Evolutionary conservation across 2,329 filamentous ascomycete genomes (phyloP).

Genomic region (Cladophialophora exuberans): DNA sequence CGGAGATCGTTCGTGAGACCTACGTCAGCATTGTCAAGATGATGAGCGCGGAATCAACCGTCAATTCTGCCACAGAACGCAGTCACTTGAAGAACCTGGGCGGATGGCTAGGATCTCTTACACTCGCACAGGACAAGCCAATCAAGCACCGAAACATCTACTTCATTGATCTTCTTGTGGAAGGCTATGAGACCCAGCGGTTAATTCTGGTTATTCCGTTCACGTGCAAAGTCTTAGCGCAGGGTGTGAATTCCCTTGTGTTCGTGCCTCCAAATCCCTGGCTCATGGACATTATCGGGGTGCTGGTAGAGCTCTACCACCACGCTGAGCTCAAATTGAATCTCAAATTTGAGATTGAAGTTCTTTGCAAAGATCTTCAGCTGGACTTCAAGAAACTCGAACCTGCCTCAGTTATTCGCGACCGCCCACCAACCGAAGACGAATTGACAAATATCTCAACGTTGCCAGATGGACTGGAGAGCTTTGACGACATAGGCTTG

Average conservation of each 20-base stretch:
- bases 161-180: constrained; percentile 92
- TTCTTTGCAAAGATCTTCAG: constrained; percentile 87
- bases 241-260: constrained; percentile 81
- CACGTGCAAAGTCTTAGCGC: constrained; percentile 90
- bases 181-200: constrained; percentile 90
- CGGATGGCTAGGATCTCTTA: constrained; percentile 89
- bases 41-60: constrained; percentile 85
- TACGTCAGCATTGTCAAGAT: constrained; percentile 83
- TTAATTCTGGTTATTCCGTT: constrained; percentile 93
- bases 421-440: constrained; percentile 51
- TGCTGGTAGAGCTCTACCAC: constrained; percentile 92
- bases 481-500: constrained; percentile 80
- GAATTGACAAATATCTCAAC: constrained; percentile 62
- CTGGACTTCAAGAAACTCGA: constrained; percentile 93
- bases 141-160: constrained; percentile 97
- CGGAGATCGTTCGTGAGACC: constrained; percentile 89
- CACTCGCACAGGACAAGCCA: constrained; percentile 88
- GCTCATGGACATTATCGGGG: constrained; percentile 92
- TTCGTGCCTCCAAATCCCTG: constrained; percentile 96
- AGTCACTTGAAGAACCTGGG: constrained; percentile 91
- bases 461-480: constrained; percentile 70
- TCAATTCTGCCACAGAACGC: constrained; percentile 82
- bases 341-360: constrained; percentile 97
- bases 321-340: constrained; percentile 93
- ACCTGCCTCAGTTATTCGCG: constrained; percentile 82